Conservation (phyloP, 768 basidiomycete genomes). For the Saitozyma podzolica region DNA sequence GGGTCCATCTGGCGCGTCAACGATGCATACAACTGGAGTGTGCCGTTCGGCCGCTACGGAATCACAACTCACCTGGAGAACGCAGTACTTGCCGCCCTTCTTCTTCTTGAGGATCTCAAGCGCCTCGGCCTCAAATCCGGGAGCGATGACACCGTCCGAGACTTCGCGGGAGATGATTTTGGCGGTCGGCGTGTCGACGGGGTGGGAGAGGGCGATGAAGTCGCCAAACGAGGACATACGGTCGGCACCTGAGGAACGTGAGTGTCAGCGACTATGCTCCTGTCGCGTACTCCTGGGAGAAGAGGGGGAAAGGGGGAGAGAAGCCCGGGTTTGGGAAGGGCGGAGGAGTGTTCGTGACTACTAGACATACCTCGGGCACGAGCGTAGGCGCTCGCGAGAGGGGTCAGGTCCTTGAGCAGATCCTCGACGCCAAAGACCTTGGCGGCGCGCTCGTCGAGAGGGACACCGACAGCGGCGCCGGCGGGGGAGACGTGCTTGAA, state of each 20-base stretch:
- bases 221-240: constrained; percentile 99
- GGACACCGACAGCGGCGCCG: constrained; percentile 86
- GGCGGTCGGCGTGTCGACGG: constrained; percentile 91
- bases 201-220: constrained; percentile 91
- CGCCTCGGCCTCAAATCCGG: constrained; percentile 83
- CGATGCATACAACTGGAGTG: not conserved
- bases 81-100: constrained; percentile 98
- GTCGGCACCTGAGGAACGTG: constrained; percentile 69
- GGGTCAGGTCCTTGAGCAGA: constrained; percentile 73
- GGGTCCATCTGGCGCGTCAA: constrained; percentile 74
- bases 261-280: not conserved
- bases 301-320: no score
- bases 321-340: no score
- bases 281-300: constrained; percentile 22
- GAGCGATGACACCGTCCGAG: constrained; percentile 96
- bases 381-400: constrained; percentile 89
- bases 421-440: constrained; percentile 96
- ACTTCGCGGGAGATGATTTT: constrained; percentile 98
- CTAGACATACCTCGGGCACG: constrained; percentile 73
- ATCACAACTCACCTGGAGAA: constrained; percentile 68
- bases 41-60: no score
- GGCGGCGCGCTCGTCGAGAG: constrained; percentile 76
- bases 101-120: constrained; percentile 90
- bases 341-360: no score
- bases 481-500: constrained; percentile 99